Base-by-base conservation (phyloP, 2,329 filamentous ascomycete species). In the Chrysosphaeria jannelii region DNA sequence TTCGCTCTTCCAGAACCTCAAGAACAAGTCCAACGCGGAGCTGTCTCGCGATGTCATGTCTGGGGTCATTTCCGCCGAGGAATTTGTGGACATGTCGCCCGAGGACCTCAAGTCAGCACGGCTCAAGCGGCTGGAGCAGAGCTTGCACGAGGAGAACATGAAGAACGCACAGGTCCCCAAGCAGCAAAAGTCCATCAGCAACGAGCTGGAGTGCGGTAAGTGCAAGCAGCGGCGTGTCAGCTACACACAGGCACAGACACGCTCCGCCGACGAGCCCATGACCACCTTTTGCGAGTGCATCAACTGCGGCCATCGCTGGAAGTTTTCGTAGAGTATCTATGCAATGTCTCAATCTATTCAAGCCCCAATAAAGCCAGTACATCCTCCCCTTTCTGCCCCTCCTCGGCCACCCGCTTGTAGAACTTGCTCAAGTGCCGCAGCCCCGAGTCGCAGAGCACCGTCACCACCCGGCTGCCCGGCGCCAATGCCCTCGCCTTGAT, bases 191-290 rank as follows among this genome's bases (percentile, higher is more conserved):
- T 79, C 70, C 40, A 76, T 91, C 47, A 78, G 68, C 41, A 69
- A 71, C 40, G 74, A 68, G 27, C 56, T 93, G 38, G 68, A 75
- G 46, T 97, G 85, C 48, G 63, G 76, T 39, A 79, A 78, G 45
- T 97, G 85, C 48, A 72, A 72, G 36, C 58, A 89, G 57, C 79
- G 72, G 53, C 79, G 76, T 53, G 85, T 93, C 39, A 78, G 70
- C 45, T 97, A 97, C 47, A 76, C 64, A 23, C 85, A 97, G 48
- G 85, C 85, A 4, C 85, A 97, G 53, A 97, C 85, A 10, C 60
- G 85, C 32, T 72, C 64, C 49, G 85, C 85, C 33, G 85, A 97
- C 58, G 85, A 93, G 48, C 81, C 81, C 33, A 71, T 71, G 65
- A 71, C 65, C 30, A 71, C 65, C 17, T 71, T 71, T 42, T 71